Evolutionary conservation across 192 early-diverging fungal species (phyloP).

Genomic region (Fimicolochytrium jonesii): DNA sequence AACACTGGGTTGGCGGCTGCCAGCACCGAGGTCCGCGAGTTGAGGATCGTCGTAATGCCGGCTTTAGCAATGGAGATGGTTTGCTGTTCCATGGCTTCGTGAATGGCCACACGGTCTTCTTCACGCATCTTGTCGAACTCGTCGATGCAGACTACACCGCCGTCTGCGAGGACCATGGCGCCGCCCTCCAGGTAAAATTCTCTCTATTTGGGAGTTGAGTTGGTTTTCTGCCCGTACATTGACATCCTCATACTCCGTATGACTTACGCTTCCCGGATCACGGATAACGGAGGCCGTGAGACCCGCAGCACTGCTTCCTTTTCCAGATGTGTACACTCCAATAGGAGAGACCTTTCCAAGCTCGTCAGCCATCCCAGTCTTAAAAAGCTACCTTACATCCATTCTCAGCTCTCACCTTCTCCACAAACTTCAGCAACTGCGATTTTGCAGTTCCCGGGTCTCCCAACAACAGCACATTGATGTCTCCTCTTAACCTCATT

Average conservation of each 20-base stretch:
- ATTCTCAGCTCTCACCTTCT: conserved; percentile 58
- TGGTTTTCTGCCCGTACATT: no score
- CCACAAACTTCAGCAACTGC: conserved; percentile 97
- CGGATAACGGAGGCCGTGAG: conserved; percentile 96
- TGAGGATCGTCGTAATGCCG: conserved; percentile 97
- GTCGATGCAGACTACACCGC: conserved; percentile 99
- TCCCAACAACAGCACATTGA: conserved; percentile 94
- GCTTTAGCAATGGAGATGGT: conserved; percentile 99
- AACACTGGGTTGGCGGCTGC: conserved; percentile 98
- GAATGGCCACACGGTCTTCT: conserved; percentile 98
- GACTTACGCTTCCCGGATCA: conserved; percentile 74
- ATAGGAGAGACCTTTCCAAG: conserved; percentile 94
- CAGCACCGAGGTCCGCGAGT: conserved; percentile 93
- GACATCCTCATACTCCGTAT: no score
- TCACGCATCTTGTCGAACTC: conserved; percentile 99
- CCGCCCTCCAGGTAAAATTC: conserved; percentile 98
- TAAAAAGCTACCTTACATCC: neutral
- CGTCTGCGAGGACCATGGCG: conserved; percentile 98
- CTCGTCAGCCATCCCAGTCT: conserved; percentile 18
- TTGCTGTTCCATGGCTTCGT: conserved; percentile 99
- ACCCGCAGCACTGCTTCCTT: conserved; percentile 97
- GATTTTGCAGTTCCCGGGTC: conserved; percentile 99
- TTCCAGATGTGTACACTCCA: conserved; percentile 98
- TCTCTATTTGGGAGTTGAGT: conserved; percentile 41
- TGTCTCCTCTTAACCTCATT: conserved; percentile 95